A percentile compares a stretch with the other conserved stretches of the same genome.
These are phyloP conservation scores for Diaporthe humulicola DNA, from an alignment of 2,329 filamentous ascomycete species.

Conservation along the genomic window DNA sequence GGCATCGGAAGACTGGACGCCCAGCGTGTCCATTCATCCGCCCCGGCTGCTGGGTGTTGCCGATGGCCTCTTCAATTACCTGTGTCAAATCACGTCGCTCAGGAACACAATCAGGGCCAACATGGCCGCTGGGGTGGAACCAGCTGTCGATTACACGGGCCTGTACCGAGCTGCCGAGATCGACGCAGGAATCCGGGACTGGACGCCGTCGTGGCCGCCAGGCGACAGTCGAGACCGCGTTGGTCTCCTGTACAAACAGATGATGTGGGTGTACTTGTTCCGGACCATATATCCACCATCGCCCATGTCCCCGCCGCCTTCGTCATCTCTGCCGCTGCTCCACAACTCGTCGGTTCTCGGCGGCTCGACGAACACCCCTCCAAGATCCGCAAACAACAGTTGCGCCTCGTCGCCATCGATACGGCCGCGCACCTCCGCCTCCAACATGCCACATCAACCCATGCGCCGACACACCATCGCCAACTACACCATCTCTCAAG, in stretches of 20 bases:
- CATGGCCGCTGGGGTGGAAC: slow-evolving; percentile 72
- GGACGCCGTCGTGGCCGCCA: slow-evolving; percentile 74
- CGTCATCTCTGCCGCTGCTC: slow-evolving; percentile 39
- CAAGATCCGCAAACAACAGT: slow-evolving; percentile 48
- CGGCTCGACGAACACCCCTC: slow-evolving; percentile 45
- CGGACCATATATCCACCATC: slow-evolving; percentile 71
- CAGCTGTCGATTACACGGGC: slow-evolving; percentile 79
- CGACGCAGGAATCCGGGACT: slow-evolving; percentile 79
- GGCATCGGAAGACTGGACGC: slow-evolving; percentile 59
- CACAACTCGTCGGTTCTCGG: slow-evolving; percentile 40
- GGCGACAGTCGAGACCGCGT: slow-evolving; percentile 70
- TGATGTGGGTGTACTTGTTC: slow-evolving; percentile 75
- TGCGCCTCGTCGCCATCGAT: slow-evolving; percentile 52
- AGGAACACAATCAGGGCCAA: slow-evolving; percentile 80
- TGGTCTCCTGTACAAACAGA: slow-evolving; percentile 72
- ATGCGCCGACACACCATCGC: slow-evolving; percentile 45
- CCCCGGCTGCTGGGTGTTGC: slow-evolving; percentile 82
- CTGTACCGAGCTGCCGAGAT: slow-evolving; percentile 82
- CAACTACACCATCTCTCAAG: slow-evolving; percentile 42
- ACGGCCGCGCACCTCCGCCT: slow-evolving; percentile 41
- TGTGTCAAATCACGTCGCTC: slow-evolving; percentile 83
- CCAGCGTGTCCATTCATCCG: slow-evolving; percentile 57
- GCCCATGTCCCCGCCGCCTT: slow-evolving; percentile 40
- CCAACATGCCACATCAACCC: slow-evolving; percentile 35
- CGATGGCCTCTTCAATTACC: slow-evolving; percentile 83